Evolutionary conservation across 495 filamentous ascomycete species (phyloP), one percentile per base, ranked within the genome.

Genomic region (Umbilicaria muhlenbergii): DNA sequence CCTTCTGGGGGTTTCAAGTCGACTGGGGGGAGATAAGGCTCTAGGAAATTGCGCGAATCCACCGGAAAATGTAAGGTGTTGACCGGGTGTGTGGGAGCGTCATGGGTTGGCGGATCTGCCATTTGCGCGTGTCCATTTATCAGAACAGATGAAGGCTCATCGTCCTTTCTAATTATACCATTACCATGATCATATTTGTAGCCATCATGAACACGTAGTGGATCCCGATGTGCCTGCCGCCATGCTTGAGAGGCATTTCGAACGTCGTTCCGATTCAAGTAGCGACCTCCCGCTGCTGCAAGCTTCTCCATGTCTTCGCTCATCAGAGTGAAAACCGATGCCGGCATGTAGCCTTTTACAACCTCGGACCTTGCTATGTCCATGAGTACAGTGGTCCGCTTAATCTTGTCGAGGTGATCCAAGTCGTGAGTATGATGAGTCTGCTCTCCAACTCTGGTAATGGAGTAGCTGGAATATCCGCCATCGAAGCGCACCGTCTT

Each of bases 301-400:
- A 72, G 61, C 40, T 62, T 68, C 10, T 61, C 60, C 13, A 57
- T 58, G 34, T 71, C 65, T 43, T 71, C 68, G 18, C 62, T 63
- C 39, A 72, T 69, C 39, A 69, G 66, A 8, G 62, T 66, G 38
- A 64, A 72, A 11, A 70, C 69, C 6, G 69, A 72, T 35, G 69
- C 70, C 33, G 69, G 69, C 39, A 71, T 53, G 42, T 68, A 72
- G n/a, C 69, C 69, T 50, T 69, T 71, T 15, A 65, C 57, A 5
- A 64, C 65, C 43, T 72, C 69, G 28, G 57, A 63, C 16, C 63
- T 56, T 11, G 66, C 66, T 42, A 60, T 67, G 28, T 72, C 68
- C 69, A 72, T 70, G 10, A 72, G 57, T 3, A 68, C 68, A 12
- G 65, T 70, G 36, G 69, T 70, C 35, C 69, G 63, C 43, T 72